These are phyloP conservation scores for Talaromyces sp. DNA, from an alignment of 2,329 filamentous ascomycete genomes.

Conservation along the genomic window DNA sequence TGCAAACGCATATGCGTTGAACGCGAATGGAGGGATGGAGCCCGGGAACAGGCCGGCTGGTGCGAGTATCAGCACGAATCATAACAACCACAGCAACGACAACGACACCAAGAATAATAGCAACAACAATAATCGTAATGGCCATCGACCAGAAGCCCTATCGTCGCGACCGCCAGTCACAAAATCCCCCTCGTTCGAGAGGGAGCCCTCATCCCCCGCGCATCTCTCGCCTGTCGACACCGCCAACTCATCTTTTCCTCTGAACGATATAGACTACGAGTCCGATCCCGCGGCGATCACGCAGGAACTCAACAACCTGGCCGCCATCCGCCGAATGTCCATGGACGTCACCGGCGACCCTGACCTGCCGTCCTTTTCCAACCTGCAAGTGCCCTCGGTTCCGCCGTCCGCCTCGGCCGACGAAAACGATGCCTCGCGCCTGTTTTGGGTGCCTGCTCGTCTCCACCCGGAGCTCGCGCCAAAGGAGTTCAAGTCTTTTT, in stretches of 20 bases:
- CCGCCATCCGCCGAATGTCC: constrained; percentile 84
- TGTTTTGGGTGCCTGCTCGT: constrained; percentile 94
- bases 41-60: constrained; percentile 16
- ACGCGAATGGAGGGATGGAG: constrained; percentile 13
- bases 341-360: constrained; percentile 78
- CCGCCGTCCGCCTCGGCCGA: constrained; percentile 49
- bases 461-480: constrained; percentile 93
- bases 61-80: constrained; percentile 27
- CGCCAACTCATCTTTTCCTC: constrained; percentile 59
- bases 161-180: constrained; percentile 12
- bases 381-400: constrained; percentile 35
- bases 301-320: constrained; percentile 86
- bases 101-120: constrained; percentile 20
- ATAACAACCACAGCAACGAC: constrained; percentile 29
- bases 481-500: constrained; percentile 92
- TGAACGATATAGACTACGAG: constrained; percentile 84
- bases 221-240: constrained; percentile 50
- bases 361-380: constrained; percentile 41
- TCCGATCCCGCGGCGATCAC: constrained; percentile 84
- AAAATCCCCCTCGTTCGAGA: constrained; percentile 27
- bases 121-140: constrained; percentile 26
- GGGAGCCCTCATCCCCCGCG: constrained; percentile 50
- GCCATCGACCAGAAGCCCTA: constrained; percentile 11
- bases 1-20: constrained; percentile 6
- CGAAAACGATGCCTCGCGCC: constrained; percentile 78